These are phyloP conservation scores for Zymoseptoria passerinii DNA, from an alignment of 2,329 filamentous ascomycete species.

Conservation along the genomic window DNA sequence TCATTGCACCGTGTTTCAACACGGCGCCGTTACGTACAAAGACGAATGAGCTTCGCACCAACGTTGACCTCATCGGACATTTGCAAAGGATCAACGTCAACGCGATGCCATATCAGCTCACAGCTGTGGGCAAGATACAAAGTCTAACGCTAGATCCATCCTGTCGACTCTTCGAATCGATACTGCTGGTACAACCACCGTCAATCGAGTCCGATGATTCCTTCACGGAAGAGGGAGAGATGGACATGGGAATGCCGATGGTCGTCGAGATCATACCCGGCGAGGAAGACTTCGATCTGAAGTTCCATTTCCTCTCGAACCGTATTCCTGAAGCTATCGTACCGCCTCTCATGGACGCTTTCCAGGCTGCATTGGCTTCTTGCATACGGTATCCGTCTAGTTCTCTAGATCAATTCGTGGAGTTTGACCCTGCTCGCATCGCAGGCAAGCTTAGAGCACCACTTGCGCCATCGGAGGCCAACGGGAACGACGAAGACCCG, in stretches of 20 bases:
- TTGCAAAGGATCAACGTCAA: conserved; percentile 57
- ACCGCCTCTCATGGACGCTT: conserved; percentile 19
- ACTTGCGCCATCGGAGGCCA: background rate
- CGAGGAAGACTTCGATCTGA: conserved; percentile 39
- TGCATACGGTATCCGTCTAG: conserved; percentile 25
- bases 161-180: conserved; percentile 63
- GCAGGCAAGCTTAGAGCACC: conserved; percentile 10
- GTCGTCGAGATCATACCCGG: conserved; percentile 66
- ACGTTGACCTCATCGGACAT: conserved; percentile 49
- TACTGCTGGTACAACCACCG: conserved; percentile 69
- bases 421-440: conserved; percentile 10
- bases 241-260: conserved; percentile 59
- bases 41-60: conserved; percentile 41
- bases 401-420: conserved; percentile 14
- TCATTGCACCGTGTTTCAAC: conserved; percentile 90
- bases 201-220: conserved; percentile 43
- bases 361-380: conserved; percentile 22
- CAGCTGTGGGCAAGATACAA: conserved; percentile 65
- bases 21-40: conserved; percentile 65
- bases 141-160: conserved; percentile 36
- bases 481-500: background rate
- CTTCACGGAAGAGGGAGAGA: conserved; percentile 49
- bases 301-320: conserved; percentile 43
- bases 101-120: conserved; percentile 62
- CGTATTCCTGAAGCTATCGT: conserved; percentile 49